Evolutionary conservation across 345 rosid genomes (phyloP), one percentile per base, ranked within the genome.

Genomic region (Aquilaria sinensis): DNA sequence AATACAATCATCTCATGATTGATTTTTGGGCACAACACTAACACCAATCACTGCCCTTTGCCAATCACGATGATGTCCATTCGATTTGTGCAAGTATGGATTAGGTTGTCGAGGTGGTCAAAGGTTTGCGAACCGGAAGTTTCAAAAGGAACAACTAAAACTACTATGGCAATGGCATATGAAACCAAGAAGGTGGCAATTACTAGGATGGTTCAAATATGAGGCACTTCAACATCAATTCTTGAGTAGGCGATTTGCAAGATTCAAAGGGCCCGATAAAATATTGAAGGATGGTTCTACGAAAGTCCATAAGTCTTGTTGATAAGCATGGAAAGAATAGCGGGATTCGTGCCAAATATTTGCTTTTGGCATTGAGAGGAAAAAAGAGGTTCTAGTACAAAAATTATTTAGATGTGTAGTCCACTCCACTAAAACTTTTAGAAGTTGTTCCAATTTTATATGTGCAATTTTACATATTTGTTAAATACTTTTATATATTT

Each of bases 41-140:
- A 23, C 23, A 23, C 23, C 23, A 23, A 23, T 23, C 23, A 23
- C 23, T 1, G 23, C 23, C 23, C 23, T 23, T 23, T 1, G 23
- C 23, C 23, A 23, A 23, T 23, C 23, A 23, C 23, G 1, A 23
- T 23, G 23, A 32, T 57, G n/a, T 46, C 43, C 31, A 37, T 37
- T 56, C 33, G 31, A 57, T 64, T 66, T 48, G 64, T 75, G 67
- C 78, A 93, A 97, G 70, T 93, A 93, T 72, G 96, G 85, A 53
- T 77, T 86, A 53, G 98, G 98, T 57, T 93, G 98, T 97, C 76
- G 95, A 70, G 96, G 98, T 54, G 98, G 98, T 70, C 66, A 73
- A 72, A 88, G 98, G 98, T 85, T 86, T 62, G 85, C 96, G 31
- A 86, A 81, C 67, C 80, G 96, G 79, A 86, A 88, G 78, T 78